phyloP scores from a whole-genome alignment of 2,329 filamentous ascomycete genomes.

The Dryadomyces quercus-mongolicae region DNA sequence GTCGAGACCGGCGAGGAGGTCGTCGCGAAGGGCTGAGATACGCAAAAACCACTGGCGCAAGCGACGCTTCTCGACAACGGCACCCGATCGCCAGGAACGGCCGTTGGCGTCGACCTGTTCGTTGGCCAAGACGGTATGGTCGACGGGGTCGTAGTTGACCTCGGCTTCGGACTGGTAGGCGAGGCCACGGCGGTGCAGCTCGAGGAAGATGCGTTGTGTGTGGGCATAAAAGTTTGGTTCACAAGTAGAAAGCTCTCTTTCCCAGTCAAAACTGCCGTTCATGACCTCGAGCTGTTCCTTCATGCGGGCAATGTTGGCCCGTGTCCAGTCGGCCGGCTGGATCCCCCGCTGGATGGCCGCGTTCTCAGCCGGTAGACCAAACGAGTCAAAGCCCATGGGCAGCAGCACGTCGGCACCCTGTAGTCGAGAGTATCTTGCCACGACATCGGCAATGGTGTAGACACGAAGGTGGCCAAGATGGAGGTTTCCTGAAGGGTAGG shows the following conservation, averaged over 20 bases:
- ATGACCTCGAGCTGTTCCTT: slow-evolving; percentile 68
- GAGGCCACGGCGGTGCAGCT: slow-evolving; percentile 59
- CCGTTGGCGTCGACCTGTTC: slow-evolving; percentile 86
- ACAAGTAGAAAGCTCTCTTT: slow-evolving; percentile 70
- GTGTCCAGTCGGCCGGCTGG: slow-evolving; percentile 68
- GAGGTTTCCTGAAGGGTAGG: slow-evolving; percentile 76
- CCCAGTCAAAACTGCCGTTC: slow-evolving; percentile 78
- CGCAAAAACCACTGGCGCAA: slow-evolving; percentile 85
- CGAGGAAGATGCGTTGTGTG: slow-evolving; percentile 74
- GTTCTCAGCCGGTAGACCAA: slow-evolving; percentile 84
- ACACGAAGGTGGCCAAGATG: slow-evolving; percentile 82
- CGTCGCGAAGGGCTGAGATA: slow-evolving; percentile 67
- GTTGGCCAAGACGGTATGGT: slow-evolving; percentile 82
- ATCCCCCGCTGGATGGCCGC: slow-evolving; percentile 75
- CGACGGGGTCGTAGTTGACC: slow-evolving; percentile 84
- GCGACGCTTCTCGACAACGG: slow-evolving; percentile 65
- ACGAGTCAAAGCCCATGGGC: slow-evolving; percentile 93
- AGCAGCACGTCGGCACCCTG: slow-evolving; percentile 65
- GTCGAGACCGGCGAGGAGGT: slow-evolving; percentile 59
- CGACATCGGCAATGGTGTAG: slow-evolving; percentile 80
- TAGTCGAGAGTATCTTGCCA: slow-evolving; percentile 65
- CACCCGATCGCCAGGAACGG: slow-evolving; percentile 76
- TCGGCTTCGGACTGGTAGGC: slow-evolving; percentile 75
- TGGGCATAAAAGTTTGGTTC: slow-evolving; percentile 80
- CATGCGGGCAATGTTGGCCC: slow-evolving; percentile 71